Conservation (phyloP, 768 basidiomycete species). For the Filobasidium wieringae region DNA sequence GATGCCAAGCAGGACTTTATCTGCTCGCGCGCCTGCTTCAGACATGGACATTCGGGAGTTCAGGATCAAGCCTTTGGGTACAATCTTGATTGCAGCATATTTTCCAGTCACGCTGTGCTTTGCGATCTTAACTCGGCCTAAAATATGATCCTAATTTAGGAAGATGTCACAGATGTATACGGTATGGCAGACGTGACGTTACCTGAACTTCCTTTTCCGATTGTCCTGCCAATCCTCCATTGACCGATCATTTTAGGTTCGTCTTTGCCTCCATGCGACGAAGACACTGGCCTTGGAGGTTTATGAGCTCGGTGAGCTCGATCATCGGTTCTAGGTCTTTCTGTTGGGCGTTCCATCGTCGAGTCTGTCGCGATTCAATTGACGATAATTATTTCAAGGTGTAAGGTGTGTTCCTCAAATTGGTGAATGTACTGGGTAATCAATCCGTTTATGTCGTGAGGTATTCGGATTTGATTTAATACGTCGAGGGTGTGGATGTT, state of each 20-base stretch:
- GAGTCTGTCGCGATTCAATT: no score
- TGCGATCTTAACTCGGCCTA: slow-evolving; percentile 82
- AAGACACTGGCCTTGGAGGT: no score
- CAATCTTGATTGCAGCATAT: slow-evolving; percentile 88
- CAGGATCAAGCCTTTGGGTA: slow-evolving; percentile 60
- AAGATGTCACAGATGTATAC: neutral
- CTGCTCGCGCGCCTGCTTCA: slow-evolving; percentile 59
- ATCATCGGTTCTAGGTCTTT: no score
- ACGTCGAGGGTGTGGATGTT: no score
- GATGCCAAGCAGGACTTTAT: slow-evolving; percentile 64
- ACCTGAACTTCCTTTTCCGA: slow-evolving; percentile 73
- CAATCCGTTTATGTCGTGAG: no score
- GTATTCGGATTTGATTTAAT: no score
- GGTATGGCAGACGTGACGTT: slow-evolving; percentile 16
- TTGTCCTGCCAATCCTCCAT: slow-evolving; percentile 75
- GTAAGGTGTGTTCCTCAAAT: no score
- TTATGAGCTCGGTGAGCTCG: no score
- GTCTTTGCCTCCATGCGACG: slow-evolving; percentile 14
- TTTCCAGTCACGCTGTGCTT: slow-evolving; percentile 76
- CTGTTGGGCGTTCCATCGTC: no score
- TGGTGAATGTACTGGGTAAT: no score
- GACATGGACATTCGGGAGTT: slow-evolving; percentile 57
- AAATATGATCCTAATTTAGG: neutral
- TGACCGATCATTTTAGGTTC: slow-evolving; percentile 50
- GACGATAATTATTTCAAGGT: no score